A percentile compares a stretch with the other conserved stretches of the same genome.
Evolutionary conservation across 768 basidiomycete species (phyloP).

Genomic region (Neoboletus brunneissimus): DNA sequence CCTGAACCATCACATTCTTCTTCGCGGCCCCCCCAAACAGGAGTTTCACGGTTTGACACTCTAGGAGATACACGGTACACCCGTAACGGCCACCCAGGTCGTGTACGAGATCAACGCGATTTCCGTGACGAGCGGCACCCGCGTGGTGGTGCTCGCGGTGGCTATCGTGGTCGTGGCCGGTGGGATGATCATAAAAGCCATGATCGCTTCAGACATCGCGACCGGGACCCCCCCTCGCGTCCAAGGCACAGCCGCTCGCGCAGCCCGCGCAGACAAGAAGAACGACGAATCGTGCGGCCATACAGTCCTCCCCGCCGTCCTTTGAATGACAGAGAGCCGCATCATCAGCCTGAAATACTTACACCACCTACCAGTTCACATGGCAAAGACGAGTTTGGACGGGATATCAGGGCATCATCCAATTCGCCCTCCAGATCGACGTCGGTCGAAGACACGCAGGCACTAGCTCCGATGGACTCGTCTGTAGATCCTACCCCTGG

Average conservation of each 20-base stretch:
- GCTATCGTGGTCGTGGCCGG: slow-evolving; percentile 59
- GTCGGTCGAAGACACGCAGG: slow-evolving; percentile 25
- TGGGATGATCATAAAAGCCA: slow-evolving; percentile 58
- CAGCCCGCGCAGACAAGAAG: slow-evolving; percentile 64
- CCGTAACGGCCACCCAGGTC: slow-evolving; percentile 34
- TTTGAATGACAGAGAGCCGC: slow-evolving; percentile 30
- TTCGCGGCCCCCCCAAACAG: neutral
- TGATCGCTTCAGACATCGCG: slow-evolving; percentile 44
- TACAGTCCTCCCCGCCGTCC: slow-evolving; percentile 60
- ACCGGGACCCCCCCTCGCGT: slow-evolving; percentile 40
- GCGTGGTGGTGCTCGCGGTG: slow-evolving; percentile 55
- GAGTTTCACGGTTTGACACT: slow-evolving; percentile 29
- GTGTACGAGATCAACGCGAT: slow-evolving; percentile 45
- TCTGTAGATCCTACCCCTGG: slow-evolving; percentile 44
- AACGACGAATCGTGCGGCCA: slow-evolving; percentile 49
- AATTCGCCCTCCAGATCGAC: slow-evolving; percentile 30
- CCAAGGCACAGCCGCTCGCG: slow-evolving; percentile 65
- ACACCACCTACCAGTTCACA: slow-evolving; percentile 28
- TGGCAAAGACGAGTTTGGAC: slow-evolving; percentile 85
- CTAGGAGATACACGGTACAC: slow-evolving; percentile 41
- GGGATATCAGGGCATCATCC: slow-evolving; percentile 67
- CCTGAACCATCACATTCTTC: slow-evolving; percentile 24
- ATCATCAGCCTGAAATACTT: slow-evolving; percentile 26
- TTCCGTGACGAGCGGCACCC: slow-evolving; percentile 50
- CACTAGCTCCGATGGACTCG: slow-evolving; percentile 33